Evolutionary conservation across 495 filamentous ascomycete genomes (phyloP), one percentile per base, ranked within the genome.

Genomic region (Penicillium soppii): DNA sequence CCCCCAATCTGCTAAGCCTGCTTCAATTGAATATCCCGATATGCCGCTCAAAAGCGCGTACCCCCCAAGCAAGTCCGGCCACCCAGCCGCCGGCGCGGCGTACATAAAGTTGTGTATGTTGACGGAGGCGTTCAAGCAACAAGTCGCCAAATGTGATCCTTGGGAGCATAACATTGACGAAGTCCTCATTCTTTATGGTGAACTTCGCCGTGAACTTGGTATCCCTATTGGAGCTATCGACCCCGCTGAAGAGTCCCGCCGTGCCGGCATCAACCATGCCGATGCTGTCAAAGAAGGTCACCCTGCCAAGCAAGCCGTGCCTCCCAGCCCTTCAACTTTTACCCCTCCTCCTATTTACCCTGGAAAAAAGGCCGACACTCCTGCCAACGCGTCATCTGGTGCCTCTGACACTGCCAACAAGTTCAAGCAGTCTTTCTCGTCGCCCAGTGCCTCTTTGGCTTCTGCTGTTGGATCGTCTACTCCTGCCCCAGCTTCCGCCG

Each of bases 371-470:
- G n/a, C n/a, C n/a, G 17, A 16, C 35, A 15, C 37, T 7, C 3
- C 9, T 13, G 37, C 20, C 16, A 20, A 40, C 8, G 15, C 16
- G 13, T 13, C 19, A 5, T 9, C 37, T 22, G 37, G 21, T 40
- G 21, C 59, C 19, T 72, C 73, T 15, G 57, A 62, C 3, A 75
- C 72, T 15, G 63, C 69, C 3, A 69, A 32, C 43, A 65, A 73
- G 16, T 76, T 76, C 29, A 71, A 72, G n/a, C 63, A 69, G 47
- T 71, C 73, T 9, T 75, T 75, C 32, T 73, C 70, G 2, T 58
- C 62, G 6, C 68, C 70, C 10, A 32, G 10, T 17, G 41, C 27
- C 21, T 12, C 51, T 25, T 33, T 32, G 12, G 22, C 57, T 13
- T 13, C 55, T 15, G 44, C 47, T 4, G 19, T 13, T 25, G 25